Conservation (phyloP, 1,139 yeast species). For the Nakaseomyces kungkrabaensis region DNA sequence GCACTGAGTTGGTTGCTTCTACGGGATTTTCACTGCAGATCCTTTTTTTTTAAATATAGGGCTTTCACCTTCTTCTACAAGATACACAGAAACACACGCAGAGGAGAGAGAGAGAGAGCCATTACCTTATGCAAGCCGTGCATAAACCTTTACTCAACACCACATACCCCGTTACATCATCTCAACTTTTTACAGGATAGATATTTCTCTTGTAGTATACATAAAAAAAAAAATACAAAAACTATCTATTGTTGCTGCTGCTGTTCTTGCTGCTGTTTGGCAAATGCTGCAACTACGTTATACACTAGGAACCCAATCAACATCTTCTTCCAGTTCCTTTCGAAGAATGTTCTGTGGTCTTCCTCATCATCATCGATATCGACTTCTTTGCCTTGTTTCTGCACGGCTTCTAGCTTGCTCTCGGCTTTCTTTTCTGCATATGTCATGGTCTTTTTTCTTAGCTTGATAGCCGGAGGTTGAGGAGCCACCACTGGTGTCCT, state of each 20-base stretch:
- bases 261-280: constrained; percentile 3
- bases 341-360: constrained; percentile 20
- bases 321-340: constrained; percentile 26
- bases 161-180: no score
- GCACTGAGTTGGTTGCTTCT: neutral
- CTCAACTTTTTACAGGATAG: no score
- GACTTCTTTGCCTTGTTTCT: constrained; percentile 15
- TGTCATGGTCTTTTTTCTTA: constrained; percentile 26
- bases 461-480: constrained; percentile 15
- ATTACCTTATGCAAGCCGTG: no score
- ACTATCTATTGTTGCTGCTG: neutral
- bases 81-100: no score
- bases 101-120: no score
- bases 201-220: no score
- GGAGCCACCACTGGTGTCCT: constrained; percentile 16
- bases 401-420: constrained; percentile 10
- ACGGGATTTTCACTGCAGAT: neutral
- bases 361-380: constrained; percentile 15
- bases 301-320: constrained; percentile 22
- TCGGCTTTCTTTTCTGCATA: constrained; percentile 24
- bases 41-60: neutral
- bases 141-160: no score
- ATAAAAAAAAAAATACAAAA: neutral
- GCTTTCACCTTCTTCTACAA: neutral
- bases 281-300: constrained; percentile 8